Evolutionary conservation across 257 asterid species (phyloP).

Genomic region (Ballota nigra): DNA sequence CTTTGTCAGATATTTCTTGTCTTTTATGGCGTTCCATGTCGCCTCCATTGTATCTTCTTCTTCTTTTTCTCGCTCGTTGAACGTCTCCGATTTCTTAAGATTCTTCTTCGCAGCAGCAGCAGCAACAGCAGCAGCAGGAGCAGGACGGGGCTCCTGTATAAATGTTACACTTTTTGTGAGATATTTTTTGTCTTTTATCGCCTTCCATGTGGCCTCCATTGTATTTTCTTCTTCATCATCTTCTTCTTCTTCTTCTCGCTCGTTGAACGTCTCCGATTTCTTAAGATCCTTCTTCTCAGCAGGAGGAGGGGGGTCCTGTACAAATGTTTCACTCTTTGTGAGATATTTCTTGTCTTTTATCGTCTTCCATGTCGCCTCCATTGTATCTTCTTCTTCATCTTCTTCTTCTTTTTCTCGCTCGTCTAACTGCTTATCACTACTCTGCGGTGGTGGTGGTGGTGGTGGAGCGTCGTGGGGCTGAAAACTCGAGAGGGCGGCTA

Average conservation of each 20-base stretch:
- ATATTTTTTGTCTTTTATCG: no score
- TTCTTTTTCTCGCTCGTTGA: background rate
- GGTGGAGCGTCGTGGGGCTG: no score
- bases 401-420: background rate
- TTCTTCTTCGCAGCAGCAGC: no score
- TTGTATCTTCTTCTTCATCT: conserved; percentile 29
- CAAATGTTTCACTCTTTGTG: conserved; percentile 49
- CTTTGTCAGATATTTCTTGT: conserved; percentile 38
- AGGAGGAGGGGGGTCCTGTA: conserved; percentile 32
- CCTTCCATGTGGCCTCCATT: no score
- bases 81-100: no score
- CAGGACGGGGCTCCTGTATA: no score
- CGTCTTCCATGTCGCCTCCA: conserved; percentile 70
- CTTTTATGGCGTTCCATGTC: conserved; percentile 63
- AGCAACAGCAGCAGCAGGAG: no score
- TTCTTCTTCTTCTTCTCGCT: no score
- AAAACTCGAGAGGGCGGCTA: conserved; percentile 34
- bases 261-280: conserved; percentile 68
- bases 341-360: conserved; percentile 40
- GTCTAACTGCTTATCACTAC: background rate
- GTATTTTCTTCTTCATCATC: no score
- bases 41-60: conserved; percentile 45
- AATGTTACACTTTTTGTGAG: no score
- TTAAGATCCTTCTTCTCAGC: conserved; percentile 45
- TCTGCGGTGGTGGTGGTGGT: no score